Evolutionary conservation across 2,329 filamentous ascomycete genomes (phyloP).

Genomic region (Dryadomyces sulphureus): DNA sequence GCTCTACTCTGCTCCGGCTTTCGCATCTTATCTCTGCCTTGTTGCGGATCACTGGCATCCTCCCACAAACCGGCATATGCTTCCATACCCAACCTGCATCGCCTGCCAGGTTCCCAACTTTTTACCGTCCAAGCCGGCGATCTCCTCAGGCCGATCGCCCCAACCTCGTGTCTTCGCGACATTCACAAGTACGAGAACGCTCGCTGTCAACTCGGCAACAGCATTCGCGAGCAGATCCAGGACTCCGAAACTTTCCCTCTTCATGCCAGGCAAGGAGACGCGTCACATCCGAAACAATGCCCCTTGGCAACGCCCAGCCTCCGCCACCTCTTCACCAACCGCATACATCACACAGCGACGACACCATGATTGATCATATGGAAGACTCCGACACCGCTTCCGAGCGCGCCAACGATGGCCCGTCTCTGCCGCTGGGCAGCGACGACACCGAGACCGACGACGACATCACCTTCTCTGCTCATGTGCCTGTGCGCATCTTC

Average conservation of each 20-base stretch:
- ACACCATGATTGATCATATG: constrained; percentile 1
- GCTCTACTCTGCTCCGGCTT: not conserved
- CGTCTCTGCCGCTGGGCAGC: not conserved
- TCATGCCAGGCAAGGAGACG: not conserved
- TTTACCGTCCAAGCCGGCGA: not conserved
- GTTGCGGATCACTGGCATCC: too few relatives aligned
- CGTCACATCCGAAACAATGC: constrained; percentile 3
- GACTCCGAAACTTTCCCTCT: not conserved
- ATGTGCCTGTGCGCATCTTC: constrained; percentile 21
- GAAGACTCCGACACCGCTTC: constrained; percentile 2
- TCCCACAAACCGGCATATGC: not conserved
- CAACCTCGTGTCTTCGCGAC: not conserved
- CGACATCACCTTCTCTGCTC: not conserved
- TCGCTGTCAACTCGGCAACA: not conserved
- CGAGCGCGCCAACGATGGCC: not conserved
- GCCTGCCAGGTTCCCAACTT: not conserved
- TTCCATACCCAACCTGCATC: not conserved
- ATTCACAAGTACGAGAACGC: not conserved
- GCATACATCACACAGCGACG: not conserved
- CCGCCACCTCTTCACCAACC: not conserved
- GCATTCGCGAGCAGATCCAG: not conserved
- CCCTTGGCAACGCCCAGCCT: constrained; percentile 2
- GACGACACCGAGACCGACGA: constrained; percentile 8
- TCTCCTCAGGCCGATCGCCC: not conserved
- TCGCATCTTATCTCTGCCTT: not conserved